Percentiles rank a stretch among this genome's conserved stretches.
phyloP scores from a whole-genome alignment of 2,329 filamentous ascomycete genomes.

The Microsporum canis region DNA sequence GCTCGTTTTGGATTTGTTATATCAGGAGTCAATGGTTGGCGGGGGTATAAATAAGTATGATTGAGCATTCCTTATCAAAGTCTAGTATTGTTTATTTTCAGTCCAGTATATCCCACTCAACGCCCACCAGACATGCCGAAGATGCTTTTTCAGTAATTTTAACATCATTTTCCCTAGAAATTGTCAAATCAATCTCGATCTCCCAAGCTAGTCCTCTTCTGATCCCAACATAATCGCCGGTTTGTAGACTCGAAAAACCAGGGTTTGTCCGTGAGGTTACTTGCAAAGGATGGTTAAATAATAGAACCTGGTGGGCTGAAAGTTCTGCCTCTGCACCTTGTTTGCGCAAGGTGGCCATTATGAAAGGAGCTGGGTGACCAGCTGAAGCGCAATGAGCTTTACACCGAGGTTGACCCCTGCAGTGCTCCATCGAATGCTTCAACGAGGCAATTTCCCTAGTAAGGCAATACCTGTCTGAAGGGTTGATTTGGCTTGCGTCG shows the following conservation, averaged over 20 bases:
- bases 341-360: not conserved
- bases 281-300: slow-evolving; percentile 10
- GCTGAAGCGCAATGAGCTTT: not conserved
- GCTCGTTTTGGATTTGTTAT: not conserved
- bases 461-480: not conserved
- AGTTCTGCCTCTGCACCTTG: not conserved
- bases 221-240: slow-evolving; percentile 21
- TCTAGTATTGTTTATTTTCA: not conserved
- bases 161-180: not conserved
- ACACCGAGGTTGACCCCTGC: not conserved
- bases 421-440: not conserved
- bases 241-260: not conserved
- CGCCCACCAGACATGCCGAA: slow-evolving; percentile 26
- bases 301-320: slow-evolving; percentile 1
- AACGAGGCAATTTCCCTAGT: not conserved
- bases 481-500: not conserved
- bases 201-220: slow-evolving; percentile 27
- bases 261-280: not conserved
- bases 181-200: slow-evolving; percentile 19
- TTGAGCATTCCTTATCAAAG: not conserved
- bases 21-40: not conserved
- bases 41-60: not conserved
- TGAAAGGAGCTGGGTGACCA: slow-evolving; percentile 10
- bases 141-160: not conserved
- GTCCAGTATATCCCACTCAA: slow-evolving; percentile 30